These are phyloP conservation scores for Boeremia lycopersici DNA, from an alignment of 2,329 filamentous ascomycete genomes.

Conservation along the genomic window DNA sequence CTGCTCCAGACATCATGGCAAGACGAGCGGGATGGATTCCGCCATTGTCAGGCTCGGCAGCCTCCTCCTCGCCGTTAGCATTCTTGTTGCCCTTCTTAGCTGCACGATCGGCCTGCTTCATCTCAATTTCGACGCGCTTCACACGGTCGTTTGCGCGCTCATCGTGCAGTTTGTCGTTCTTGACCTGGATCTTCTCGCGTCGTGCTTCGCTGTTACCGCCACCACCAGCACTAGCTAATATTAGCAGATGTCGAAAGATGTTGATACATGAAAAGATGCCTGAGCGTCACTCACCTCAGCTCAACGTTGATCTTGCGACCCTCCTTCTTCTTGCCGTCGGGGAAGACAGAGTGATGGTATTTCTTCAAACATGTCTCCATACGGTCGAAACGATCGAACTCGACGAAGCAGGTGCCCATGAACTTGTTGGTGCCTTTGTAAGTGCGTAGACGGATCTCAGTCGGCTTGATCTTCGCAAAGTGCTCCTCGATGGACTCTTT, in stretches of 20 bases:
- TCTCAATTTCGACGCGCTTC: conserved; percentile 50
- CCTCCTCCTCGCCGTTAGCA: conserved; percentile 14
- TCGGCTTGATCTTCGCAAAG: conserved; percentile 76
- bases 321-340: conserved; percentile 60
- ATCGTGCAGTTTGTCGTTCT: conserved; percentile 84
- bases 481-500: conserved; percentile 71
- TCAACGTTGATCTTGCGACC: conserved; percentile 89
- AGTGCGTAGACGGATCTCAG: conserved; percentile 63
- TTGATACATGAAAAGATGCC: not conserved
- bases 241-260: conserved; percentile 16
- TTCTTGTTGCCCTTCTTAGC: conserved; percentile 47
- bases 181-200: conserved; percentile 77
- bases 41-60: conserved; percentile 28
- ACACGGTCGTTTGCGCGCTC: conserved; percentile 62
- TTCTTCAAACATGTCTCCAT: conserved; percentile 93
- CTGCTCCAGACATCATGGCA: conserved; percentile 42
- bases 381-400: conserved; percentile 83
- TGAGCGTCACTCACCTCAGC: conserved; percentile 68
- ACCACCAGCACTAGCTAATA: conserved; percentile 70
- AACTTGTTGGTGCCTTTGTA: conserved; percentile 47
- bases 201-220: conserved; percentile 77
- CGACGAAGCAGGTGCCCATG: conserved; percentile 65
- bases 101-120: conserved; percentile 48
- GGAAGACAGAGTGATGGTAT: conserved; percentile 84
- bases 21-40: conserved; percentile 48